These are phyloP conservation scores for Picea glauca DNA, from an alignment of 75 land plant species.

Conservation along the genomic window DNA sequence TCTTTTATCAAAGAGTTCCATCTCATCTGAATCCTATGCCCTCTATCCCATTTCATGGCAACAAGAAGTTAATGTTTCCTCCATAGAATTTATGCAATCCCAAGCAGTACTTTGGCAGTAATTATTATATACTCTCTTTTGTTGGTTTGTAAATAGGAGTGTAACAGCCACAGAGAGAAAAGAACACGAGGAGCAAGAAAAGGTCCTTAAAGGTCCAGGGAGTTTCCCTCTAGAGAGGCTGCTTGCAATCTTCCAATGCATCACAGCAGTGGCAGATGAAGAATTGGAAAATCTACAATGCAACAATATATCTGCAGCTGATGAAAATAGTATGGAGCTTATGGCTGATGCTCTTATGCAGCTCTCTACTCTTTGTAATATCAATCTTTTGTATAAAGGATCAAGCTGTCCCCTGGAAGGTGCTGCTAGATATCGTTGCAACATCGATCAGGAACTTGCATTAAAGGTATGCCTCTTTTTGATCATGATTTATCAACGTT, in stretches of 20 bases:
- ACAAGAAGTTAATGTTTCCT: too few relatives aligned
- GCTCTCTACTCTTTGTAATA: slow-evolving; percentile 79
- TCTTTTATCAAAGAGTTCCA: background rate
- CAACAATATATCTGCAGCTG: slow-evolving; percentile 20
- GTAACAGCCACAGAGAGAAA: slow-evolving; percentile 44
- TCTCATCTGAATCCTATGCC: background rate
- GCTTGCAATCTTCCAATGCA: too few relatives aligned
- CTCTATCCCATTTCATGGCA: too few relatives aligned
- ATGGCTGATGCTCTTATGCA: slow-evolving; percentile 92
- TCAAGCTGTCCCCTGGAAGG: slow-evolving; percentile 90
- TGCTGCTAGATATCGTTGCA: slow-evolving; percentile 68
- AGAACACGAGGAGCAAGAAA: too few relatives aligned
- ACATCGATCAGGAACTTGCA: slow-evolving; percentile 71
- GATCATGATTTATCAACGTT: background rate
- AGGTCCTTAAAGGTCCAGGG: too few relatives aligned
- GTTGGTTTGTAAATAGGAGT: slow-evolving; percentile 30
- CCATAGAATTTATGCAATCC: too few relatives aligned
- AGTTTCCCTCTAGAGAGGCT: too few relatives aligned
- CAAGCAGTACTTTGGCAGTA: background rate
- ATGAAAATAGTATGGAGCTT: slow-evolving; percentile 28
- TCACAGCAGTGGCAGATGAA: slow-evolving; percentile 31
- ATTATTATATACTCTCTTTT: background rate
- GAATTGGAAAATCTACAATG: slow-evolving; percentile 9
- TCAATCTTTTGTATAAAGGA: slow-evolving; percentile 77
- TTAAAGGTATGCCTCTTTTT: slow-evolving; percentile 53